Percentiles rank a stretch among this genome's conserved stretches.
Conservation (phyloP, 2,329 filamentous ascomycete species). For the Aspergillus glaucus region DNA sequence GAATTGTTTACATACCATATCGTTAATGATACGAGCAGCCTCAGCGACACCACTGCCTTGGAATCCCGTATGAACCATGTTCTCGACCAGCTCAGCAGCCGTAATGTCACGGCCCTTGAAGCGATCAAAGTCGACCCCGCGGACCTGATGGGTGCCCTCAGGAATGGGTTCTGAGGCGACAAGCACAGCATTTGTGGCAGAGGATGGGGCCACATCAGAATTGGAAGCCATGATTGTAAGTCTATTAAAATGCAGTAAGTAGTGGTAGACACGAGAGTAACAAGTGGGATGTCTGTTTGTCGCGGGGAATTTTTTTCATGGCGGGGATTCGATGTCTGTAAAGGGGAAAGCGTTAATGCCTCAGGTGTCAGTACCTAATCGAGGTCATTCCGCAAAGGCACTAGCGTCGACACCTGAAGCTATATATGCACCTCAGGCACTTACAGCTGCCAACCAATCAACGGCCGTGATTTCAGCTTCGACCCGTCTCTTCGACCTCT, state of each 20-base stretch:
- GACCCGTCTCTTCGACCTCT: neutral
- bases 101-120: conserved; percentile 67
- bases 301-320: conserved; percentile 7
- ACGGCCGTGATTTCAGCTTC: neutral
- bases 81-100: conserved; percentile 72
- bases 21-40: conserved; percentile 85
- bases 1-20: conserved; percentile 61
- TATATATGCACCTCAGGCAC: conserved; percentile 9
- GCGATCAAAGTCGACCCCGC: conserved; percentile 87
- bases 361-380: neutral
- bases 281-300: neutral
- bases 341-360: neutral
- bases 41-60: conserved; percentile 76
- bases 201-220: conserved; percentile 44
- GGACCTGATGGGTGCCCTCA: conserved; percentile 68
- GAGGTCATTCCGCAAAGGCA: neutral
- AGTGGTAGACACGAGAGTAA: neutral
- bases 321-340: conserved; percentile 5
- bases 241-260: neutral
- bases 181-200: conserved; percentile 72
- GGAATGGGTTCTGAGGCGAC: conserved; percentile 79
- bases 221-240: neutral
- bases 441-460: neutral
- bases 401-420: neutral
- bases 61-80: conserved; percentile 82